phyloP scores from a whole-genome alignment of 257 asterid genomes.

The Rubia yunnanensis region DNA sequence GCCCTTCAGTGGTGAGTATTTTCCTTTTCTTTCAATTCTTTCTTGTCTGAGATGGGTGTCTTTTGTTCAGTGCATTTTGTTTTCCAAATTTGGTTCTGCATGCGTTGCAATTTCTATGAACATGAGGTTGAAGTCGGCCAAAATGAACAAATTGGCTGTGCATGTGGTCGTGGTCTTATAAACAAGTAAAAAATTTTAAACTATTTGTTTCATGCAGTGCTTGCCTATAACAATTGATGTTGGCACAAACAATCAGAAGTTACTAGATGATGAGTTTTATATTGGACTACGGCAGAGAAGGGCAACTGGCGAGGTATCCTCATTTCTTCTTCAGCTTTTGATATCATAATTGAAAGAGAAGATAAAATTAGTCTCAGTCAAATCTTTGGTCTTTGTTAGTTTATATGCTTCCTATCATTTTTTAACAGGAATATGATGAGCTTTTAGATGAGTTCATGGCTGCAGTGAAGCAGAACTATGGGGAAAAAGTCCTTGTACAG shows the following conservation, averaged over 20 bases:
- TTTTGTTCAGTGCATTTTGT: background rate
- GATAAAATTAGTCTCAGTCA: background rate
- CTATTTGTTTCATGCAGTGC: slow-evolving; percentile 39
- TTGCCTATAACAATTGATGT: slow-evolving; percentile 87
- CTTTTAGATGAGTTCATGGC: slow-evolving; percentile 82
- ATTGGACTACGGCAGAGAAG: slow-evolving; percentile 76
- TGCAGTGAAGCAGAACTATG: slow-evolving; percentile 79
- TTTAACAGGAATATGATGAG: slow-evolving; percentile 67
- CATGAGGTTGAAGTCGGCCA: background rate
- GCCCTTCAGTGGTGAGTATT: slow-evolving; percentile 80
- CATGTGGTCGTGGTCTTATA: background rate
- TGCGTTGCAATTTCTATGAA: background rate
- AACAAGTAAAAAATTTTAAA: background rate
- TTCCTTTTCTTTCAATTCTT: background rate
- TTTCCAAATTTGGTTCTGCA: background rate
- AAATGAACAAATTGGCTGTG: background rate
- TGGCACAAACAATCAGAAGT: slow-evolving; percentile 72
- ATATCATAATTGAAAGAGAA: slow-evolving; percentile 1
- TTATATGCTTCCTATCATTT: slow-evolving; percentile 12
- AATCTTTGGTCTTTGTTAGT: slow-evolving; percentile 7
- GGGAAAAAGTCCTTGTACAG: slow-evolving; percentile 82
- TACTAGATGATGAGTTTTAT: slow-evolving; percentile 79
- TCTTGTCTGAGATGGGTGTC: background rate
- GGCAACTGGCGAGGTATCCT: slow-evolving; percentile 69
- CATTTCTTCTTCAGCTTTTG: slow-evolving; percentile 9